These are phyloP conservation scores for Forsythia suspensa DNA, from an alignment of 257 asterid species.

Conservation along the genomic window DNA sequence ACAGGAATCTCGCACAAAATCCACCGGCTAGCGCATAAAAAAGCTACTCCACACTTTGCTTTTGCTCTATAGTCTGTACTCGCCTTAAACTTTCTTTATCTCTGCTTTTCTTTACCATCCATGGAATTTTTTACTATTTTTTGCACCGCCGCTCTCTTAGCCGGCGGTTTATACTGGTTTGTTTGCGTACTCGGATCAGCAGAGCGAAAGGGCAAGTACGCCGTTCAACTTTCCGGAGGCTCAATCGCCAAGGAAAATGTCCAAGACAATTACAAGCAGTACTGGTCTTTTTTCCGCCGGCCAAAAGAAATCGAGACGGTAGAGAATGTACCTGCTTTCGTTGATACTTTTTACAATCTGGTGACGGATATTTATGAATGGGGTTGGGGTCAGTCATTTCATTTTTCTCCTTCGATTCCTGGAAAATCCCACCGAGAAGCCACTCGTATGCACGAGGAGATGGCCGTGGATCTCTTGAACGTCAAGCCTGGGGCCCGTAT, in stretches of 20 bases:
- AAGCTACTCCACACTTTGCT: slow-evolving; percentile 16
- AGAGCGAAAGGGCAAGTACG: slow-evolving; percentile 66
- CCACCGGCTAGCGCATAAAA: slow-evolving; percentile 14
- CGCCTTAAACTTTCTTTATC: neutral
- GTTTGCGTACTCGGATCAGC: slow-evolving; percentile 68
- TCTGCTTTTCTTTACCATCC: neutral
- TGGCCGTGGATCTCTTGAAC: slow-evolving; percentile 69
- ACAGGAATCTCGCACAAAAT: neutral
- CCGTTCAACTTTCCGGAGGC: slow-evolving; percentile 69
- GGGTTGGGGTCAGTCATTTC: slow-evolving; percentile 94
- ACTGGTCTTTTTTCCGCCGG: slow-evolving; percentile 77
- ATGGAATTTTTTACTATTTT: slow-evolving; percentile 62
- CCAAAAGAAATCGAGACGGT: slow-evolving; percentile 65
- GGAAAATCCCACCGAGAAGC: slow-evolving; percentile 74
- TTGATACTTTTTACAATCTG: slow-evolving; percentile 79
- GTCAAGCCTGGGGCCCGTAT: slow-evolving; percentile 48
- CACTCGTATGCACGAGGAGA: slow-evolving; percentile 73
- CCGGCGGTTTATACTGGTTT: slow-evolving; percentile 73
- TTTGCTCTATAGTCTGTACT: neutral
- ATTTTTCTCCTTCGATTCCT: slow-evolving; percentile 66
- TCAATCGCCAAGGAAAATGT: slow-evolving; percentile 62
- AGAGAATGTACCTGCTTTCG: slow-evolving; percentile 75
- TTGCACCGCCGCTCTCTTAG: slow-evolving; percentile 58
- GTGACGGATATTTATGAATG: slow-evolving; percentile 85
- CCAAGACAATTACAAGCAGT: slow-evolving; percentile 61